Conservation (phyloP, 2,329 filamentous ascomycete species). For the Cordyceps javanica region DNA sequence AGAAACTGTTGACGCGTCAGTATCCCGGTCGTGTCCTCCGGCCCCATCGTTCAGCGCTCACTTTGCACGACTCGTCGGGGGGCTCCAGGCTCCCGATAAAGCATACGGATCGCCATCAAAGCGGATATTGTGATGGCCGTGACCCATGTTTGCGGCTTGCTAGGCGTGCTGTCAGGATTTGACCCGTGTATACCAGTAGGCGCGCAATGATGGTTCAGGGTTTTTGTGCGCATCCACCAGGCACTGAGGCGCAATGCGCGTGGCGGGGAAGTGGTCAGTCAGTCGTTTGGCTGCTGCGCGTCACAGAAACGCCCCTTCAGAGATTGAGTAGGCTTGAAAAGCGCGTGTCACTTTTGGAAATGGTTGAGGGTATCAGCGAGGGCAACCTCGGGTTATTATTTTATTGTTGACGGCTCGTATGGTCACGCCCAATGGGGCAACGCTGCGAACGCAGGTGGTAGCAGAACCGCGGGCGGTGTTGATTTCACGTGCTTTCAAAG, state of each 20-base stretch:
- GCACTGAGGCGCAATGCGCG: constrained; percentile 17
- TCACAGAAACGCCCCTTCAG: not conserved
- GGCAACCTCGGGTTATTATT: not conserved
- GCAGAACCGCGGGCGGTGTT: not conserved
- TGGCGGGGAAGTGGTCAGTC: constrained; percentile 10
- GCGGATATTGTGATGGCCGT: constrained; percentile 28
- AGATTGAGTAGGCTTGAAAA: not conserved
- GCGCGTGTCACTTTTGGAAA: not conserved
- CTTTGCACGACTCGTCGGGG: constrained; percentile 35
- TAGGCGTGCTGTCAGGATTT: not conserved
- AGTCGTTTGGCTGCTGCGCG: constrained; percentile 8
- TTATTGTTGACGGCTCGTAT: not conserved
- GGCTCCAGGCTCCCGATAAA: constrained; percentile 30
- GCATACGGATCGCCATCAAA: constrained; percentile 30
- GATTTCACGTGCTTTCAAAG: not conserved
- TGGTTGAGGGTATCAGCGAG: not conserved
- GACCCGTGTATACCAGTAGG: too few species aligned
- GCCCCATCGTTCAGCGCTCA: constrained; percentile 13
- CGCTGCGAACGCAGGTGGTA: not conserved
- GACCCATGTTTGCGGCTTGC: constrained; percentile 20
- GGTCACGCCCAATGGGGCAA: constrained; percentile 1
- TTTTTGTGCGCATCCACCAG: constrained; percentile 8
- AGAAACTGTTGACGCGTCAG: constrained; percentile 26
- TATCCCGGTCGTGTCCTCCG: not conserved
- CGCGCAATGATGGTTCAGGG: not conserved